Evolutionary conservation across 129 eudicot genomes (phyloP), one percentile per base, ranked within the genome.

Genomic region (Lactuca sativa): DNA sequence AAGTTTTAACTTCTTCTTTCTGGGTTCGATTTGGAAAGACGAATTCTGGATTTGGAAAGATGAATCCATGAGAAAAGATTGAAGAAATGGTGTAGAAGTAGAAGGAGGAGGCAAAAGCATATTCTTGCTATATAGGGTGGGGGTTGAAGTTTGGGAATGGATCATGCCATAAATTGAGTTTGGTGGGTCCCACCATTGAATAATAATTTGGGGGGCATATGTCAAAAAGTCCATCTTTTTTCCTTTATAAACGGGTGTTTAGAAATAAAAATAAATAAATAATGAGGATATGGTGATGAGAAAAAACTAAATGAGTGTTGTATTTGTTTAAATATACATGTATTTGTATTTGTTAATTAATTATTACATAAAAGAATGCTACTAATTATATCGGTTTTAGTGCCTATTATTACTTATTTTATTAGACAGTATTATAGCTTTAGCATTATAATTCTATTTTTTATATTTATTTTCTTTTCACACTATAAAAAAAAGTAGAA

Each of bases 131-230:
- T 59, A 49, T 47, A 47, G 52, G 52, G 52, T 47, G 67, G 74
- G 67, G 49, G 57, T 72, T 18, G 68, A 59, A 44, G 8, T 11
- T 33, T 74, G 78, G 66, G 49, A 62, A 40, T 60, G 30, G 51
- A 64, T 77, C 62, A 70, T 54, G 52, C 55, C 63, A 54, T 52
- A 51, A 59, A 31, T 69, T 63, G 56, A 61, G 73, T 41, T 32
- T 32, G 56, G 56, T 77, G 76, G 77, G 81, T 70, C 70, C 81
- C 76, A 77, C 62, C 53, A 69, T 77, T 77, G 76, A 77, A 77
- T 69, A 77, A 77, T 69, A 77, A 69, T 77, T 77, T 77, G 76
- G 63, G 63, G 69, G 15, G 66, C 59, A 77, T 76, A 61, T 77
- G 81, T 69, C 51, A 55, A 75, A 76, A 77, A 77, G 76, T 77